Evolutionary conservation across 768 basidiomycete species (phyloP).

Genomic region (Sporobolomyces roseus): DNA sequence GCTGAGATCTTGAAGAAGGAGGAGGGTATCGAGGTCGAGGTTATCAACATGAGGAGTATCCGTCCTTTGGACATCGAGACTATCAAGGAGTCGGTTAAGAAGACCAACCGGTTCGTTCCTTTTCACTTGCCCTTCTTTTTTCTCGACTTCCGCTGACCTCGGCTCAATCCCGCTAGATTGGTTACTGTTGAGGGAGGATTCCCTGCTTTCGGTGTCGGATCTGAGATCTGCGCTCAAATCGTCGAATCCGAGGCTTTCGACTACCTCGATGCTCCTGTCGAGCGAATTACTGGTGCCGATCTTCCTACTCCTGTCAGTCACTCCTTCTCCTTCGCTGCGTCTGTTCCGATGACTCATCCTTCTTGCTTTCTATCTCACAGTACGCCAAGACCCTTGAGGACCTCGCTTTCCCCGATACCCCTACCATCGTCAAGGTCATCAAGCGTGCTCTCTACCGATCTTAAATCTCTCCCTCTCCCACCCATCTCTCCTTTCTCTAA

Average conservation of each 20-base stretch:
- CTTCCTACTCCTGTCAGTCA: conserved; percentile 97
- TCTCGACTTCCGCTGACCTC: neutral
- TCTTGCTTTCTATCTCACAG: too few species aligned
- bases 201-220: conserved; percentile 97
- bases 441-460: conserved; percentile 57
- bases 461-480: neutral
- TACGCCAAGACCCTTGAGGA: conserved; percentile 86
- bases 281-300: conserved; percentile 93
- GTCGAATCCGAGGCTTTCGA: conserved; percentile 97
- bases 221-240: conserved; percentile 96
- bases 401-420: conserved; percentile 89
- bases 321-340: conserved; percentile 49
- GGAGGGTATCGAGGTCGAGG: conserved; percentile 86
- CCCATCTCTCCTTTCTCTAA: neutral
- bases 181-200: conserved; percentile 96
- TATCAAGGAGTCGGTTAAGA: conserved; percentile 94
- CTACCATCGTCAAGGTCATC: conserved; percentile 86
- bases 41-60: conserved; percentile 93
- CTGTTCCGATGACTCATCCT: neutral
- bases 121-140: neutral
- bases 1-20: conserved; percentile 87
- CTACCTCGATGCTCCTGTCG: conserved; percentile 96
- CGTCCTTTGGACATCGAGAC: conserved; percentile 97
- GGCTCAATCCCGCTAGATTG: conserved; percentile 55
- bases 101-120: conserved; percentile 77